A percentile compares a stretch with the other conserved stretches of the same genome.
These are phyloP conservation scores for Coemansia sp. DNA, from an alignment of 192 early-diverging fungal species.

Conservation along the genomic window DNA sequence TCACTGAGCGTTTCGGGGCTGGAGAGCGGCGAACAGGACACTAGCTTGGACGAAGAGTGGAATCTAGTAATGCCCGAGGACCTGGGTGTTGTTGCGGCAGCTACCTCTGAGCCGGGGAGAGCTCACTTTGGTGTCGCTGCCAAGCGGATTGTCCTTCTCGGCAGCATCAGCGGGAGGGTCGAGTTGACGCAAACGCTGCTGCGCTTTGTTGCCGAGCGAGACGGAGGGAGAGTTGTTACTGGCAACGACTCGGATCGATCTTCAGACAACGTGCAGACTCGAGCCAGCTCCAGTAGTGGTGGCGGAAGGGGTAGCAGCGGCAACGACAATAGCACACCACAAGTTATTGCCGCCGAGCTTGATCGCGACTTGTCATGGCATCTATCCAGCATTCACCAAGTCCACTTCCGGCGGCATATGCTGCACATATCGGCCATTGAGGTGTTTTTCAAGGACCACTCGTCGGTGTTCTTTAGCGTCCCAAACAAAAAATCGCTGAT, in stretches of 20 bases:
- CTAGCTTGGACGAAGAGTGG: slow-evolving; percentile 37
- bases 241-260: slow-evolving; percentile 15
- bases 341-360: slow-evolving; percentile 35
- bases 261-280: neutral
- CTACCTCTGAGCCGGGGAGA: slow-evolving; percentile 17
- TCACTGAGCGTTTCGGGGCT: slow-evolving; percentile 31
- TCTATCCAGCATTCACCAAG: slow-evolving; percentile 31
- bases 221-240: slow-evolving; percentile 8
- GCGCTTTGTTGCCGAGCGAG: slow-evolving; percentile 38
- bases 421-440: slow-evolving; percentile 49
- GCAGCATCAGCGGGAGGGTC: slow-evolving; percentile 33
- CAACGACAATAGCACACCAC: slow-evolving; percentile 8
- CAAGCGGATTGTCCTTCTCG: slow-evolving; percentile 39
- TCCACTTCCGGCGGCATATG: slow-evolving; percentile 50
- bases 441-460: slow-evolving; percentile 46
- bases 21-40: slow-evolving; percentile 5
- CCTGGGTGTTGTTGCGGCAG: slow-evolving; percentile 16
- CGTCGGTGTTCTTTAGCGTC: slow-evolving; percentile 42
- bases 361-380: slow-evolving; percentile 37
- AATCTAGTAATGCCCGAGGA: slow-evolving; percentile 46
- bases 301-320: neutral
- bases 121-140: slow-evolving; percentile 23
- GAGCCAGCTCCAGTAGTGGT: neutral
- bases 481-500: slow-evolving; percentile 38
- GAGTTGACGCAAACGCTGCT: slow-evolving; percentile 31